Evolutionary conservation across 805 yeast genomes (phyloP).

Genomic region (Huiozyma naganishii): DNA sequence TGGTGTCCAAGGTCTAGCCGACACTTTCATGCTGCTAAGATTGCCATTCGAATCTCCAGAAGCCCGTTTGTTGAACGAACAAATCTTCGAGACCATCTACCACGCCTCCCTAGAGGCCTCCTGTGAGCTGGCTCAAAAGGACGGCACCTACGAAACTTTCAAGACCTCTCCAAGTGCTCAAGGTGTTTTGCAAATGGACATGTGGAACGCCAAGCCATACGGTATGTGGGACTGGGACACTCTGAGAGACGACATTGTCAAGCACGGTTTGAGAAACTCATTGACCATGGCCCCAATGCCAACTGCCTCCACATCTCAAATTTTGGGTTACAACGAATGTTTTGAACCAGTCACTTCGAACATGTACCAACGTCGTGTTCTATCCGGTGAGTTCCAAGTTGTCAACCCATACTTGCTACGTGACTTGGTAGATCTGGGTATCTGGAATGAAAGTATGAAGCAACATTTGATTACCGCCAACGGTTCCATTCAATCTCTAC

Average conservation of each 20-base stretch:
- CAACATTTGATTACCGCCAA: conserved; percentile 62
- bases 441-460: conserved; percentile 77
- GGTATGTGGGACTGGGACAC: conserved; percentile 77
- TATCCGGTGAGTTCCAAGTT: conserved; percentile 89
- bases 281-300: conserved; percentile 93
- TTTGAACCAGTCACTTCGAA: conserved; percentile 95
- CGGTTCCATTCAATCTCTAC: conserved; percentile 78
- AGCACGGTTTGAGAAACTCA: conserved; percentile 76
- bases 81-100: conserved; percentile 90
- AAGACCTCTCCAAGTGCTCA: conserved; percentile 84
- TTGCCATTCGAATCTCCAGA: conserved; percentile 77
- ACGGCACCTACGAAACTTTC: conserved; percentile 65
- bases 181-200: conserved; percentile 76
- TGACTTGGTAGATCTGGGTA: conserved; percentile 69
- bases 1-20: conserved; percentile 97
- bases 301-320: conserved; percentile 95
- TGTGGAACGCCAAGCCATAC: conserved; percentile 78
- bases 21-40: conserved; percentile 67
- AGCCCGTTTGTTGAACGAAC: conserved; percentile 66
- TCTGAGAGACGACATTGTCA: conserved; percentile 46
- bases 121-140: conserved; percentile 57
- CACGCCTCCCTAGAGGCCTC: conserved; percentile 90
- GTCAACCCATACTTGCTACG: conserved; percentile 78
- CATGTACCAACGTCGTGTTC: conserved; percentile 79
- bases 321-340: conserved; percentile 87